Evolutionary conservation across 1,284 basidiomycete genomes (phyloP), one percentile per base, ranked within the genome.

Genomic region (Caloboletus firmus): DNA sequence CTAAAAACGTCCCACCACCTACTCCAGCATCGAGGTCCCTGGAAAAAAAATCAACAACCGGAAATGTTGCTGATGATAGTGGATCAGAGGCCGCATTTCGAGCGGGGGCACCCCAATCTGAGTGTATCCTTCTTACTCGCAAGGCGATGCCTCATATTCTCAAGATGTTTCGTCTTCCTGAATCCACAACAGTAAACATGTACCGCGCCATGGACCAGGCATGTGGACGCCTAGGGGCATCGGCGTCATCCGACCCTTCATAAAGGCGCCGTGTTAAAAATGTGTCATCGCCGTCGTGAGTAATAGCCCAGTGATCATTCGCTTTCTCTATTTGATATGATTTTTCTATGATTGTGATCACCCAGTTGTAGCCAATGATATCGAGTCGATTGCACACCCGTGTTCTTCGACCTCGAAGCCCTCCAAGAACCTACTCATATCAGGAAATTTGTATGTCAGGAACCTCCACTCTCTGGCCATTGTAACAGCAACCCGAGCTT

Each of bases 151-250:
- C 80, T 11, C 62, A 65, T 26, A 77, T 89, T 49, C 64, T 82
- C 36, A 62, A 72, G 10, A 55, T 74, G 13, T 79, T 86, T 49
- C 71, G 69, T 13, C 70, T 88, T 39, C 72, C 78, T 15, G 64
- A 74, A 39, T 72, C 72, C 32, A 76, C 80, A 32, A 72, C 72
- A 36, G 69, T 76, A 43, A 82, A 88, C 59, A 67, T 90, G 42
- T 74, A 79, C 59, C 80, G 86, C 41, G 88, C 87, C 6, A 67
- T 89, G 11, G 83, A 85, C 57, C 88, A 89, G 65, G 76, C 73
- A 44, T 62, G 63, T 26, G 41, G 62, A 24, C 63, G 76, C 46
- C 43, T 71, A 26, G 51, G 49, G 48, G n/a, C 45, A 37, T 45
- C 32, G 15, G 31, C 46, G 12, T 54, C 45, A 35, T 36, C 45